Evolutionary conservation across 2,329 filamentous ascomycete species (phyloP), one percentile per base, ranked within the genome.

Genomic region (Pseudocercospora vitis): DNA sequence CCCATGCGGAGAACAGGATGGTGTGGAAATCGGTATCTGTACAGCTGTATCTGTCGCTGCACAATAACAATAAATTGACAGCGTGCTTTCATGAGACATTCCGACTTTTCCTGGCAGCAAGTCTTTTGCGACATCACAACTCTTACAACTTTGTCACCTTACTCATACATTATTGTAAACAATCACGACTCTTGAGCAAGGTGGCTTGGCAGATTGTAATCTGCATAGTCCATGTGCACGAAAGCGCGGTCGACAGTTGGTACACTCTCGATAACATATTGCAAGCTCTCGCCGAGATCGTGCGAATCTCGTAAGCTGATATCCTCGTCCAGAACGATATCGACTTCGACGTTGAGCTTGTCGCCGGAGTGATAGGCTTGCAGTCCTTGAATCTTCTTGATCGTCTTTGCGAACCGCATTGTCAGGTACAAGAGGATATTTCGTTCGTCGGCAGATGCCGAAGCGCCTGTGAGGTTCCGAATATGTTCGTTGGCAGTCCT

Each of bases 381-480:
- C 52, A 94, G 74, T 26, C 89, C 89, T 68, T 94, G 89, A 56
- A 95, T 94, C 68, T 89, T 86, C 66, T 83, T 84, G 67, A 96
- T 95, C 9, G 88, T 87, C 62, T 88, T 89, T 40, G 91, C 91
- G 68, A 96, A 96, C 16, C 91, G 87, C 88, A 96, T 95, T 1
- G 91, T 94, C 62, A 95, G 81, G 73, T 96, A 96, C 1, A 96
- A 78, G 18, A 96, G 73, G 42, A 95, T 82, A 67, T 94, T 95
- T 24, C 91, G 81, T 74, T 94, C 86, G 63, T 92, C 88, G 0
- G 88, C 85, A 1, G 85, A 84, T 4, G 89, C 88, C 0, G 87
- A 87, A 63, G 88, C 88, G 14, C 89, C 89, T 0, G 86, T 88
- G 24, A 94, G 75, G 65, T 92, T 89, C 67, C 87, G 84, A 66